Evolutionary conservation across 345 rosid species (phyloP).

Genomic region (Physaria fendleri): DNA sequence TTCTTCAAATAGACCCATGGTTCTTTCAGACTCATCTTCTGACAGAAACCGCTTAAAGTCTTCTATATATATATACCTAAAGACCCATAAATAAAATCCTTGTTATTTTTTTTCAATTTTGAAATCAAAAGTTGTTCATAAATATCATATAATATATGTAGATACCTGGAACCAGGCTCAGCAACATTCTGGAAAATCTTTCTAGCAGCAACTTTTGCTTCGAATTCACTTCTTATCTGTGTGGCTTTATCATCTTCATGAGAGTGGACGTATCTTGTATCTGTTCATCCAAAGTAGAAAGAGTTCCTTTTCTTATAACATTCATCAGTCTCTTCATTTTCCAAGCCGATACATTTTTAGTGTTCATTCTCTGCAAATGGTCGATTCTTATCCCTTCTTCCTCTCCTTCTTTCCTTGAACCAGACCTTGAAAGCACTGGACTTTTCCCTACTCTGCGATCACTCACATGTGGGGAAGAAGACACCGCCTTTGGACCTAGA

Average conservation of each 20-base stretch:
- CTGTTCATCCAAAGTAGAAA: constrained; percentile 80
- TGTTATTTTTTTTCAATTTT: not conserved
- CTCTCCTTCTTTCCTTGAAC: constrained; percentile 39
- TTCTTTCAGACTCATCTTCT: constrained; percentile 64
- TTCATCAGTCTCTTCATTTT: constrained; percentile 84
- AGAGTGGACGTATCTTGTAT: constrained; percentile 40
- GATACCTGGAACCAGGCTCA: constrained; percentile 58
- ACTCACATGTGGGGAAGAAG: constrained; percentile 31
- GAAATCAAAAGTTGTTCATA: not conserved
- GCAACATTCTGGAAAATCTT: constrained; percentile 75
- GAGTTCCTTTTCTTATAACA: constrained; percentile 54
- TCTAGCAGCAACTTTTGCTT: constrained; percentile 84
- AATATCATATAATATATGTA: not conserved
- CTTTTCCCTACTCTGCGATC: constrained; percentile 35
- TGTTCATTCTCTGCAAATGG: constrained; percentile 66
- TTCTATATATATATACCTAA: constrained; percentile 59
- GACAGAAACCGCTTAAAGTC: constrained; percentile 64
- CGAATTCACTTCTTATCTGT: constrained; percentile 55
- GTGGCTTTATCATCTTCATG: constrained; percentile 52
- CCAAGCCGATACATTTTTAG: constrained; percentile 92
- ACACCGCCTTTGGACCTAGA: constrained; percentile 32
- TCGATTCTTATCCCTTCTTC: constrained; percentile 52
- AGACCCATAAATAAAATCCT: not conserved
- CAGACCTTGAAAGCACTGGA: constrained; percentile 37
- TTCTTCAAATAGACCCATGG: constrained; percentile 46